Conservation (phyloP, 768 basidiomycete species). For the Piloderma croceum region DNA sequence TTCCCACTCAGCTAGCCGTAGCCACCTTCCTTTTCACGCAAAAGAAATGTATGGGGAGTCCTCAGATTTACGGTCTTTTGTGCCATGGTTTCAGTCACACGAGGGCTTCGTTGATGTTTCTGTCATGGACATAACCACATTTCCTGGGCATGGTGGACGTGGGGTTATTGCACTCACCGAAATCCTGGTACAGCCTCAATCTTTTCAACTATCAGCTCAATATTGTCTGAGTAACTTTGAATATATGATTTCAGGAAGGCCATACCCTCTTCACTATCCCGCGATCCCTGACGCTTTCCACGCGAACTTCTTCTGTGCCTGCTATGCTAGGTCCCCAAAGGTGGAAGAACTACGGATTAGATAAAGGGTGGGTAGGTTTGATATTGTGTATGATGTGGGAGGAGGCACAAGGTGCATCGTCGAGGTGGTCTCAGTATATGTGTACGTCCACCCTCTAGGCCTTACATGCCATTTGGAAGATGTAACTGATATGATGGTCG, state of each 20-base stretch:
- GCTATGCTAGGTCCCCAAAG: conserved; percentile 48
- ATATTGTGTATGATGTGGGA: conserved; percentile 99
- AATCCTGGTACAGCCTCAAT: conserved; percentile 34
- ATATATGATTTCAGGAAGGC: conserved; percentile 46
- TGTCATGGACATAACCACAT: conserved; percentile 29
- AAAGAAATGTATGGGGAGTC: too few species aligned
- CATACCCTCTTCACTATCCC: conserved; percentile 81
- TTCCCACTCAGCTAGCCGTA: too few species aligned
- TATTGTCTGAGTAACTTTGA: background rate
- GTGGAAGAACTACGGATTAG: conserved; percentile 59
- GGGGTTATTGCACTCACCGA: conserved; percentile 48
- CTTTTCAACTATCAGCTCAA: background rate
- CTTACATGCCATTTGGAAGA: background rate
- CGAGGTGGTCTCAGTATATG: conserved; percentile 71
- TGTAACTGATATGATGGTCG: too few species aligned
- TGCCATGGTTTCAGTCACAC: conserved; percentile 33
- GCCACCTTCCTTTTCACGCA: too few species aligned
- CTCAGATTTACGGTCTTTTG: too few species aligned
- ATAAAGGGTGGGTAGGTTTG: conserved; percentile 77
- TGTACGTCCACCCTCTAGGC: conserved; percentile 3
- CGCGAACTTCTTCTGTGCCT: conserved; percentile 66
- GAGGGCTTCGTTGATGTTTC: conserved; percentile 30
- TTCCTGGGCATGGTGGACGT: conserved; percentile 40
- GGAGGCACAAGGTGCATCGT: conserved; percentile 50
- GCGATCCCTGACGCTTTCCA: conserved; percentile 68